A percentile compares a stretch with the other conserved stretches of the same genome.
These are phyloP conservation scores for Arthrobotrys pseudoclavata DNA, from an alignment of 2,329 filamentous ascomycete species.

Conservation along the genomic window DNA sequence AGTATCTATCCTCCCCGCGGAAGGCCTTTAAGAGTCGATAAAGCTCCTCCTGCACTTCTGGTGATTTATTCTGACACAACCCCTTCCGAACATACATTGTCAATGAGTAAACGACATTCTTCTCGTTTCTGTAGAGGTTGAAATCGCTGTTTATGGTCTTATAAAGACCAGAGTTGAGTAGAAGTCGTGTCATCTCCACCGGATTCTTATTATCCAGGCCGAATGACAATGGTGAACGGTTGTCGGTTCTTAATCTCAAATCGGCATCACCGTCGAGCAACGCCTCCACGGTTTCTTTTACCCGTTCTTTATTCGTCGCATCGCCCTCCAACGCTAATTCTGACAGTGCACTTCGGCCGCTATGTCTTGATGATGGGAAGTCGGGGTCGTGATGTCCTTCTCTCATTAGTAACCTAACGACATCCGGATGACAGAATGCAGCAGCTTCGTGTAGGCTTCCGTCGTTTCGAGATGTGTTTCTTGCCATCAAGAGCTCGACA, in stretches of 20 bases:
- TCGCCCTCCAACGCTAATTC: conserved; percentile 49
- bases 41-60: conserved; percentile 45
- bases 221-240: conserved; percentile 44
- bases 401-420: conserved; percentile 41
- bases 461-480: conserved; percentile 45
- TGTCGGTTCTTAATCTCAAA: conserved; percentile 40
- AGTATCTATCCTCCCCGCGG: conserved; percentile 44
- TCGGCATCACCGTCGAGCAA: conserved; percentile 40
- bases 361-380: conserved; percentile 50
- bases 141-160: conserved; percentile 39
- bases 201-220: conserved; percentile 51
- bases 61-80: conserved; percentile 42
- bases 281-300: conserved; percentile 49
- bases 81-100: conserved; percentile 55
- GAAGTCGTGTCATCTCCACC: conserved; percentile 43
- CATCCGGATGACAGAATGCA: conserved; percentile 38
- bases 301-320: conserved; percentile 40
- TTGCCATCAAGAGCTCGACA: conserved; percentile 42
- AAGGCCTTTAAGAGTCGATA: conserved; percentile 39
- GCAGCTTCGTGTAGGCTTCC: conserved; percentile 57
- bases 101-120: conserved; percentile 45
- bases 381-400: conserved; percentile 52
- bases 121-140: conserved; percentile 49
- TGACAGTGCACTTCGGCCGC: conserved; percentile 43
- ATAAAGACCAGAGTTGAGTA: conserved; percentile 45